Evolutionary conservation across 164 flowering plant genomes (phyloP).

Genomic region (Nelumbo lutea): DNA sequence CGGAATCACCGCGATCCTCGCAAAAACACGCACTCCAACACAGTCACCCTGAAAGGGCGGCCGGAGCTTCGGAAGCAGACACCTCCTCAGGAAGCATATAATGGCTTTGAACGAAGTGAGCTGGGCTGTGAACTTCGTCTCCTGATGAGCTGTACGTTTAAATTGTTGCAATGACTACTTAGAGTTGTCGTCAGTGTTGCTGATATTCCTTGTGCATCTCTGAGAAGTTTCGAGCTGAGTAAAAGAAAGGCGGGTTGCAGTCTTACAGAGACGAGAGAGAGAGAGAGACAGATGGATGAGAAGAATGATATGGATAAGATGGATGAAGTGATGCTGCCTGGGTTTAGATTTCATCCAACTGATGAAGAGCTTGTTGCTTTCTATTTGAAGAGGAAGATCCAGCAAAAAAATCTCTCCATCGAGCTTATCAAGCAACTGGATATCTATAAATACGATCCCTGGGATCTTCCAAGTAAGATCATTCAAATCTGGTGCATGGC

Average conservation of each 20-base stretch:
- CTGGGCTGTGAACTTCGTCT: constrained; percentile 13
- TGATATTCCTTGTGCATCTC: neutral
- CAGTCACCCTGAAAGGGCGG: constrained; percentile 73
- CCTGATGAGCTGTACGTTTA: neutral
- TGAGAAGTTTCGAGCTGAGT: neutral
- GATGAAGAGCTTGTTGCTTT: constrained; percentile 78
- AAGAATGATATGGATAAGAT: constrained; percentile 35
- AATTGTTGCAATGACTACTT: neutral
- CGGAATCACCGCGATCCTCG: constrained; percentile 22
- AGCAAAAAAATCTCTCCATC: constrained; percentile 55
- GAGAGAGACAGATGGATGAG: constrained; percentile 33
- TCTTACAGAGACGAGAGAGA: neutral
- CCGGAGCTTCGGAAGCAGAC: constrained; percentile 67
- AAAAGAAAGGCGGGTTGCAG: neutral
- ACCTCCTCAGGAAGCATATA: constrained; percentile 60
- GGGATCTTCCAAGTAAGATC: constrained; percentile 83
- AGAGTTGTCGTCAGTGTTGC: neutral
- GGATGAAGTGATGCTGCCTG: constrained; percentile 66
- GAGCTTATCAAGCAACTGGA: constrained; percentile 58
- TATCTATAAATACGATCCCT: constrained; percentile 40
- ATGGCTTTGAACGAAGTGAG: constrained; percentile 40
- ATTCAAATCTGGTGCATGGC: neutral
- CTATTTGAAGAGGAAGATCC: constrained; percentile 66
- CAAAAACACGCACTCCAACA: constrained; percentile 29
- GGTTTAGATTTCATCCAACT: constrained; percentile 80